Evolutionary conservation across 2,329 filamentous ascomycete species (phyloP), one percentile per base, ranked within the genome.

Genomic region (Cladosporium sphaerospermum): DNA sequence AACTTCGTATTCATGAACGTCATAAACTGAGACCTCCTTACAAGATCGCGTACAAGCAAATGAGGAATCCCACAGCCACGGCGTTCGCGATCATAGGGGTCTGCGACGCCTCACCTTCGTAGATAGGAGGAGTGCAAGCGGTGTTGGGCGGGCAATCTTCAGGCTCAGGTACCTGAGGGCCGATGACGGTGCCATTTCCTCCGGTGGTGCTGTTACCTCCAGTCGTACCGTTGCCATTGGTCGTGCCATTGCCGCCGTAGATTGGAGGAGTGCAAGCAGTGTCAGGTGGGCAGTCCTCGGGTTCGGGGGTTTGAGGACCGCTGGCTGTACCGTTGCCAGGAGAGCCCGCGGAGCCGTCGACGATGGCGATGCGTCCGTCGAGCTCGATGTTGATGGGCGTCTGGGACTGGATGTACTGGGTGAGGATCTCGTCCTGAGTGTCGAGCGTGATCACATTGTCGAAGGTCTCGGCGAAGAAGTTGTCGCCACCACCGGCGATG

Each of bases 401-500:
- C 49, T 74, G 65, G 4, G 69, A 66, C 55, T 70, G 56, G 39
- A 84, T 72, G 58, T 83, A 82, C 34, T 67, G 62, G 4, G 72
- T 71, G 2, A 82, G 70, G 0, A 82, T 77, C 60, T 81, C 73
- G 41, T 80, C 79, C 63, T 80, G 74, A 0, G 73, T 75, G 23
- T 81, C 78, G 2, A 82, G 70, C 5, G 69, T 71, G 31, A 73
- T 66, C 42, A 77, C 76, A n/a, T 72, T 67, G 7, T 63, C 68
- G 34, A 58, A 55, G 3, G 61, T 65, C 1, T 63, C 54, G 23
- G 61, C 60, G 59, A 83, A 75, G 62, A 85, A 79, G 61, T 83
- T 84, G 60, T 86, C 83, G 11, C 82, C 83, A 2, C 80, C 81
- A 2, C 75, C 75, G 1, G 81, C 80, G 0, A 86, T 58, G 59